Evolutionary conservation across 176 grass and related monocot genomes (phyloP).

Genomic region (Areca catechu): DNA sequence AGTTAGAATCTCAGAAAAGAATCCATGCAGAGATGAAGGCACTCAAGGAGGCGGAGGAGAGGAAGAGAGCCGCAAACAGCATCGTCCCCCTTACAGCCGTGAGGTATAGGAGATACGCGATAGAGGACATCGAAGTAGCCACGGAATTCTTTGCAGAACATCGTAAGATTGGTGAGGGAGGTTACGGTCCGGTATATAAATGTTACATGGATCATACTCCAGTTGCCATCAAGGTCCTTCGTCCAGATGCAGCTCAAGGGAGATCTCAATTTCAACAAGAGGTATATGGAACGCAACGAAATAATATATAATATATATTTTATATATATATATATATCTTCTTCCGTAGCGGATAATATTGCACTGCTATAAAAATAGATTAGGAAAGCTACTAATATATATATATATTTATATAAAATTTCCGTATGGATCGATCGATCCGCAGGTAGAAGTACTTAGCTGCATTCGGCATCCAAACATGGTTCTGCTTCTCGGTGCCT

Average conservation of each 20-base stretch:
- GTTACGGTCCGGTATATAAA: slow-evolving; percentile 85
- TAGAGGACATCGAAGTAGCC: slow-evolving; percentile 73
- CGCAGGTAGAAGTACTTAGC: slow-evolving; percentile 70
- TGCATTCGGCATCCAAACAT: slow-evolving; percentile 78
- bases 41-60: slow-evolving; percentile 58
- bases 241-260: slow-evolving; percentile 75
- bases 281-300: slow-evolving; percentile 3
- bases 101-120: slow-evolving; percentile 54
- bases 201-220: slow-evolving; percentile 73
- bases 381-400: too few relatives aligned
- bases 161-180: slow-evolving; percentile 83
- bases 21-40: slow-evolving; percentile 48
- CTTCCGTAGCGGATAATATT: too few relatives aligned
- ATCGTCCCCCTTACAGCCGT: slow-evolving; percentile 13
- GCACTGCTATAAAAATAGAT: too few relatives aligned
- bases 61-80: slow-evolving; percentile 12
- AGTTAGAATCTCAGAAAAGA: slow-evolving; percentile 73
- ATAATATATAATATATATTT: too few relatives aligned
- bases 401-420: too few relatives aligned
- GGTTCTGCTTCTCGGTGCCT: slow-evolving; percentile 77
- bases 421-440: not conserved
- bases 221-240: slow-evolving; percentile 87
- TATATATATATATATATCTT: too few relatives aligned
- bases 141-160: slow-evolving; percentile 54
- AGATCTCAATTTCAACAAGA: slow-evolving; percentile 91